Evolutionary conservation across 176 grass and related monocot species (phyloP).

Genomic region (barley (Hordeum vulgare)): MorexV3_pseudomolecules_assembly NC_058521.1:594450880-594451379

Average conservation of each 20-base stretch:
- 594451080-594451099: slow-evolving; percentile 49
- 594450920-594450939: neutral
- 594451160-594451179: slow-evolving; percentile 65
- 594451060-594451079: slow-evolving; percentile 76
- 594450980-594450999: neutral
- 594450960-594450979: slow-evolving; percentile 5
- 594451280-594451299: slow-evolving; percentile 4
- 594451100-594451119: slow-evolving; percentile 52
- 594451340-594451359: neutral
- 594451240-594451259: slow-evolving; percentile 71
- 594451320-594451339: slow-evolving; percentile 13
- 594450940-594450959: neutral
- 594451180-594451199: slow-evolving; percentile 37
- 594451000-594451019: slow-evolving; percentile 1
- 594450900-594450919: neutral
- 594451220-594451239: slow-evolving; percentile 58
- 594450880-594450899: neutral
- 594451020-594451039: neutral
- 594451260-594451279: slow-evolving; percentile 25
- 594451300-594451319: neutral
- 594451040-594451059: slow-evolving; percentile 68
- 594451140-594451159: slow-evolving; percentile 30
- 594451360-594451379: neutral
- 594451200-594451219: slow-evolving; percentile 67
- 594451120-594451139: slow-evolving; percentile 86